A percentile compares a stretch with the other conserved stretches of the same genome.
Evolutionary conservation across 306 rosid species (phyloP).

Genomic region (Luffa acutangula): DNA sequence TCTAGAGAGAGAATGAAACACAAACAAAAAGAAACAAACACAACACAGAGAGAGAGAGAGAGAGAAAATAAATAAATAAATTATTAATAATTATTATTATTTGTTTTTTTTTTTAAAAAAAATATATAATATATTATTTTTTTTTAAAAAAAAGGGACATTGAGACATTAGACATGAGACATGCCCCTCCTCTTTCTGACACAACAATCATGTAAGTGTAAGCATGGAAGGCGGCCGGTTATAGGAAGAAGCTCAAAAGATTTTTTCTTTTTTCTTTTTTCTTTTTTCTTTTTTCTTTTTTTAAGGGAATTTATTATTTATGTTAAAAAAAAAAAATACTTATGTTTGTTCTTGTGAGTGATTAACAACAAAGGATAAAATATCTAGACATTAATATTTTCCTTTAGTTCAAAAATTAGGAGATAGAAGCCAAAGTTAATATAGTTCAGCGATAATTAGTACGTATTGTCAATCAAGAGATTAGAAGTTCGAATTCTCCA

Average conservation of each 20-base stretch:
- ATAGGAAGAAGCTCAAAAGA: constrained; percentile 40
- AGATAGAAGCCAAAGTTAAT: too few species aligned
- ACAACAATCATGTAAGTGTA: constrained; percentile 93
- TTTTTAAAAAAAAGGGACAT: constrained; percentile 3
- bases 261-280: constrained; percentile 23
- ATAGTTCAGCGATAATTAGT: too few species aligned
- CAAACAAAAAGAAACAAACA: not conserved
- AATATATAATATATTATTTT: not conserved
- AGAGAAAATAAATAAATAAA: too few species aligned
- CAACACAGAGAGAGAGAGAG: too few species aligned
- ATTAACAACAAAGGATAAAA: too few species aligned
- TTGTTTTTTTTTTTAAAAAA: not conserved
- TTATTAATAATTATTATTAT: too few species aligned
- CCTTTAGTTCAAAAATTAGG: too few species aligned
- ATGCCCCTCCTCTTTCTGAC: constrained; percentile 76
- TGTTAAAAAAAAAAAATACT: too few species aligned
- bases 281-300: not conserved
- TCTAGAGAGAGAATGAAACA: not conserved
- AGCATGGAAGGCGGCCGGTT: constrained; percentile 99
- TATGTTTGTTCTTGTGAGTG: not conserved
- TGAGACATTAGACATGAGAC: constrained; percentile 28
- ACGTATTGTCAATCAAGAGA: too few species aligned
- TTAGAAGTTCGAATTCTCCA: too few species aligned
- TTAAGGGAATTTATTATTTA: not conserved
- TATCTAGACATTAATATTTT: too few species aligned